Base-by-base conservation (phyloP, 306 rosid species). In the Sesbania bispinosa region DNA sequence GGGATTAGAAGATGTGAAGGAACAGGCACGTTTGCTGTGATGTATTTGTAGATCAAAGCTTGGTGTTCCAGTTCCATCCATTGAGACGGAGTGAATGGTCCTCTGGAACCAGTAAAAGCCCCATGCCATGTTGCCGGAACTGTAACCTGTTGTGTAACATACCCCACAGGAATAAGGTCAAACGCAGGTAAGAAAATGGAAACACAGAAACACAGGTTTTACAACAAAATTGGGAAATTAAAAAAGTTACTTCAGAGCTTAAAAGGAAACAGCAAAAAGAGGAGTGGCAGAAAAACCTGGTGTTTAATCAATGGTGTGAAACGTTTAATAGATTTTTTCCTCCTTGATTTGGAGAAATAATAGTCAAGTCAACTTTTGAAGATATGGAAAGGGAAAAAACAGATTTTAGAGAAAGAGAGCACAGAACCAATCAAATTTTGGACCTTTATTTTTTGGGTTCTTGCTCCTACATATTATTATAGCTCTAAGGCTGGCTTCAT, bases 11-110 rank as follows among this genome's bases (percentile, higher is more conserved):
- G 84, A 87, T 88, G 84, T 62, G 91, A 78, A 10, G 99, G 99
- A 1, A 95, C 87, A 21, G 95, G 84, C 11, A 89, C 84, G 48
- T 89, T 88, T 54, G 96, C 88, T 51, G 91, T 83, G 1, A 95
- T 88, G 77, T 88, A 91, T 77, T 95, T 95, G 86, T 89, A 95
- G 90, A 95, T 95, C 88, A 91, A 77, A 18, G 99, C 97, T 33
- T 95, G 99, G 41, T 95, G 99, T 61, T 95, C 96, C 1, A 95
- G 68, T 79, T 95, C 99, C 93, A 95, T 85, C 99, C 99, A 91
- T 58, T 95, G 99, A 0, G 97, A 87, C 1, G 93, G 93, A 58
- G 97, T 95, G 77, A 95, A 95, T 48, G 84, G 86, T 13, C 95
- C 91, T 82, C 79, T 83, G 6, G 69, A 53, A 38, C 85, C 85